Percentiles rank a stretch among this genome's conserved stretches.
These are phyloP conservation scores for Sporisorium exsertum DNA, from an alignment of 1,284 basidiomycete species.

Conservation along the genomic window DNA sequence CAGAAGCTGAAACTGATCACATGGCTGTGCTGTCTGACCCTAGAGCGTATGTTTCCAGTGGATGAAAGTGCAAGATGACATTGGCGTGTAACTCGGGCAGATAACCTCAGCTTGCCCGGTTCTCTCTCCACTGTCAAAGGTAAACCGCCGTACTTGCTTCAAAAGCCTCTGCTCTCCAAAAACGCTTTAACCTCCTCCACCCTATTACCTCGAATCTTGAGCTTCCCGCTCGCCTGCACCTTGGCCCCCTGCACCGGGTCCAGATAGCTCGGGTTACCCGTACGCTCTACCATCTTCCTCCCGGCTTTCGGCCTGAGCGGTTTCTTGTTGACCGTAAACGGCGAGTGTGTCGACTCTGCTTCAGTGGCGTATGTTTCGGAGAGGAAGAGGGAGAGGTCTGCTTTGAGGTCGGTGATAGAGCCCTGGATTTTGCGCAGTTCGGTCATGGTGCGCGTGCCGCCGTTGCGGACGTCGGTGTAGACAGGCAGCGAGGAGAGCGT, in stretches of 20 bases:
- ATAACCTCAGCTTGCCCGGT: too few relatives aligned
- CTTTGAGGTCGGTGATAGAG: conserved; percentile 32
- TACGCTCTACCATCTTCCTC: conserved; percentile 13
- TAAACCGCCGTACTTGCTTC: not conserved
- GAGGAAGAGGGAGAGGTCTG: conserved; percentile 34
- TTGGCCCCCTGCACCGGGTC: conserved; percentile 28
- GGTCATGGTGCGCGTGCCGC: conserved; percentile 49
- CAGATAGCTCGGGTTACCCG: conserved; percentile 18
- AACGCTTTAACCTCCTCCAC: conserved; percentile 42
- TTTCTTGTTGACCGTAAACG: conserved; percentile 26
- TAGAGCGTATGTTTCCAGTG: not conserved
- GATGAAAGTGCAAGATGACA: not conserved
- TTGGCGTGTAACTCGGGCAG: not conserved
- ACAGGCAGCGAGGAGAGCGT: conserved; percentile 49
- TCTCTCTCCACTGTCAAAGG: too few relatives aligned
- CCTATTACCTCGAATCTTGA: conserved; percentile 45
- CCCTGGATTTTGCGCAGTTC: conserved; percentile 58
- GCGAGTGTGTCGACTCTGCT: conserved; percentile 2
- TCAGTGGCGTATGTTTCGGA: conserved; percentile 18
- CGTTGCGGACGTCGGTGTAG: conserved; percentile 54
- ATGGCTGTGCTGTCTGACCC: too few relatives aligned
- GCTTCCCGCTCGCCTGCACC: conserved; percentile 29
- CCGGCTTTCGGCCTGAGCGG: conserved; percentile 20
- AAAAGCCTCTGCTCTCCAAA: conserved; percentile 46
- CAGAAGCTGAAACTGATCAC: too few relatives aligned